Evolutionary conservation across 768 basidiomycete species (phyloP).

Genomic region (Rhodotorula paludigena): DNA sequence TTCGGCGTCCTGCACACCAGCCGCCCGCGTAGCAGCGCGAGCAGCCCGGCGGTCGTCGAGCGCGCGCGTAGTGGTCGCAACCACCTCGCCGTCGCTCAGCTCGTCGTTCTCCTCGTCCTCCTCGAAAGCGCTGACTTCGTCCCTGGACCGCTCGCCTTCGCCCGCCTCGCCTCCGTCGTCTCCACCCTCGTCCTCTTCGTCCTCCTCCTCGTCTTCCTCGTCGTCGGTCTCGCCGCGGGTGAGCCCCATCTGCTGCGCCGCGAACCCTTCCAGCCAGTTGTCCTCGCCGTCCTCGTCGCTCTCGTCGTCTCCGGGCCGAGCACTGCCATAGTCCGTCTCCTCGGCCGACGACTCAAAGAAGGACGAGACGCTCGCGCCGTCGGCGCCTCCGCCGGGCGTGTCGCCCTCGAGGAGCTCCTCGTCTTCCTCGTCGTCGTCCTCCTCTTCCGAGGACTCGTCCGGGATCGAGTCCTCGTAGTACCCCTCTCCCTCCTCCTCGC

Average conservation of each 20-base stretch:
- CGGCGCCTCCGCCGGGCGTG: background rate
- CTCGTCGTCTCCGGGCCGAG: background rate
- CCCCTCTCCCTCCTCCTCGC: constrained; percentile 9
- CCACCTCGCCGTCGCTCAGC: background rate
- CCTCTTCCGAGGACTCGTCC: constrained; percentile 18
- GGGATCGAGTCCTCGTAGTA: constrained; percentile 37
- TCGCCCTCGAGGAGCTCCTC: no score
- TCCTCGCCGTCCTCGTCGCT: constrained; percentile 15
- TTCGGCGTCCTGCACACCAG: background rate
- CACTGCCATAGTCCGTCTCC: background rate
- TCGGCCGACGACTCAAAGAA: constrained; percentile 26
- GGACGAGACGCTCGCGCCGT: constrained; percentile 5
- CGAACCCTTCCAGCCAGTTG: constrained; percentile 27
- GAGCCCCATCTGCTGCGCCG: constrained; percentile 25
- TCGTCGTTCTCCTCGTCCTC: background rate
- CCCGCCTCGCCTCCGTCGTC: no score
- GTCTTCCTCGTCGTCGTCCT: background rate
- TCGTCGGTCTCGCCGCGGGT: constrained; percentile 2
- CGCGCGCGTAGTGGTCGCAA: background rate
- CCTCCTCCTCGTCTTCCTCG: background rate
- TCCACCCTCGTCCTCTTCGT: background rate
- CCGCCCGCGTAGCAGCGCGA: no score
- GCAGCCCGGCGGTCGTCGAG: background rate
- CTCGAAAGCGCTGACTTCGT: no score
- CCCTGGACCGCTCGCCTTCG: no score